Base-by-base conservation (phyloP, 2,329 filamentous ascomycete species). In the Colletotrichum chrysophilum region DNA sequence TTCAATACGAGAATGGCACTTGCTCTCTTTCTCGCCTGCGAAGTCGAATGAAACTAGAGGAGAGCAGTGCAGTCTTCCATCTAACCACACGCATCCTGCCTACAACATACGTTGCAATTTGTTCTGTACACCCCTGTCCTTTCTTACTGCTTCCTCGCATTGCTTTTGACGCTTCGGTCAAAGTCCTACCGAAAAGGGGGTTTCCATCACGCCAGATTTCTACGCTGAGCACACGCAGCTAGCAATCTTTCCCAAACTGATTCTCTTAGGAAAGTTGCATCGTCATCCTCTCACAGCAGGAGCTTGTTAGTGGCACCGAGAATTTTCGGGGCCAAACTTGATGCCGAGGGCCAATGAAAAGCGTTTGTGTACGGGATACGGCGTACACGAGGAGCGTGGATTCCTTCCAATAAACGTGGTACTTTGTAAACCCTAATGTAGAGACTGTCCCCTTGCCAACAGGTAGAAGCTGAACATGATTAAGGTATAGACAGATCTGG, bases 151-250 rank as follows among this genome's bases (percentile, higher is more conserved):
- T 24, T 36, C 34, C 34, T 36, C 34, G 34, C 34, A 36, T 36
- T 13, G 13, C 14, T 36, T 4, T 7, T 1, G 13, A 7, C 13
- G 6, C 34, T 16, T 55, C 48, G 48, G 48, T 14, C 48, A 55
- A 55, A 14, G 1, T 24, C 2, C n/a, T 55, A 12, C 48, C 36
- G 36, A 38, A 38, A 38, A 18, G 36, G 7, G 3, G 36, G 4
- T 38, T 9, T 18, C 16, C 16, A 7, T 0, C 36, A 38, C 36
- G 1, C 36, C 36, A 9, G 14, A 5, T 1, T 5, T 38, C 36
- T 2, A 38, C 8, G 14, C 14, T 1, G 0, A 36, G 3, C 4
- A 36, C 4, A 4, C 2, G 34, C 2, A 8, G 14, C 34, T 36
- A 36, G 7, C 34, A 16, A 0, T 36, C 34, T 58, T 58, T 58